Percentiles rank a stretch among this genome's conserved stretches.
These are phyloP conservation scores for Suhomyces chickasaworum DNA, from an alignment of 1,139 yeast species.

Conservation along the genomic window DNA sequence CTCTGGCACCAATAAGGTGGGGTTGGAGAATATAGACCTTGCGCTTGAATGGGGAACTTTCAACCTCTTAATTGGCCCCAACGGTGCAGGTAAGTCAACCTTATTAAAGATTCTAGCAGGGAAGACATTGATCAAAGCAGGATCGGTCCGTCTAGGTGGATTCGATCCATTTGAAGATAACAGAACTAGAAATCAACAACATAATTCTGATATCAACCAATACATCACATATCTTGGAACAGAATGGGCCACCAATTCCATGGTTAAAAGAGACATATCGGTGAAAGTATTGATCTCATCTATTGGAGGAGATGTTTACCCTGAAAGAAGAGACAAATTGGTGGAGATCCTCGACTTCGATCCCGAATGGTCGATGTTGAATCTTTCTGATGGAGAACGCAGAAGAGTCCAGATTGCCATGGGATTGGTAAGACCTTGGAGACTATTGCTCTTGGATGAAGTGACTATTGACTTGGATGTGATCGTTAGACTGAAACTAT, in stretches of 20 bases:
- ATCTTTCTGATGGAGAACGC: constrained; percentile 91
- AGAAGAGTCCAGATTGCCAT: constrained; percentile 90
- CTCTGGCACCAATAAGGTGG: constrained; percentile 61
- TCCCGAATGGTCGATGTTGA: constrained; percentile 88
- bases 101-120: constrained; percentile 84
- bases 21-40: constrained; percentile 65
- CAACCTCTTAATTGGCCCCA: constrained; percentile 83
- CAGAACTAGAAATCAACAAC: constrained; percentile 35
- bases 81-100: constrained; percentile 97
- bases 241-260: constrained; percentile 94
- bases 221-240: constrained; percentile 83
- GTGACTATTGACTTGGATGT: constrained; percentile 97
- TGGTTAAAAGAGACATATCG: constrained; percentile 87
- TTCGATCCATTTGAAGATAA: constrained; percentile 84
- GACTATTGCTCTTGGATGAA: constrained; percentile 79
- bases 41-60: constrained; percentile 71
- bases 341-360: constrained; percentile 81
- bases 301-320: constrained; percentile 76
- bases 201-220: constrained; percentile 48
- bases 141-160: constrained; percentile 71
- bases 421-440: constrained; percentile 94
- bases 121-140: constrained; percentile 78
- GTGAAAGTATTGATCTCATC: constrained; percentile 76
- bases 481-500: constrained; percentile 74
- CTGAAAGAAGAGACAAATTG: constrained; percentile 75